These are phyloP conservation scores for Lachnellula willkommii DNA, from an alignment of 2,329 filamentous ascomycete species.

Conservation along the genomic window DNA sequence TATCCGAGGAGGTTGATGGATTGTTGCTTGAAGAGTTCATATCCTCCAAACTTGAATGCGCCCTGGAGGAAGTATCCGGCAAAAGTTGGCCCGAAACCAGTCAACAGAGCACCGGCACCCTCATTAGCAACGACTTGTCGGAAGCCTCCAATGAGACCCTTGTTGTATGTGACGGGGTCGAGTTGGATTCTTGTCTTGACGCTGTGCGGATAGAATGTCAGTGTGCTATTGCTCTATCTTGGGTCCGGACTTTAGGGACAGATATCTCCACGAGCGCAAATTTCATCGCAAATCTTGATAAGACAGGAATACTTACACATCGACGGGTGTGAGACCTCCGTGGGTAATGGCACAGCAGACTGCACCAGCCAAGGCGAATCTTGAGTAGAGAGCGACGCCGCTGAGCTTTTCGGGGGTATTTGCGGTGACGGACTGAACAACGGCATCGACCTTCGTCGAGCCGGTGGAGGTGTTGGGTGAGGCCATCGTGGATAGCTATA, in stretches of 20 bases:
- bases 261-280: neutral
- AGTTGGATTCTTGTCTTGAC: slow-evolving; percentile 96
- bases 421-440: slow-evolving; percentile 28
- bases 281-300: neutral
- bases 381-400: slow-evolving; percentile 75
- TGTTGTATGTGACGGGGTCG: slow-evolving; percentile 84
- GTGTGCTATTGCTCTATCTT: slow-evolving; percentile 13
- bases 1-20: slow-evolving; percentile 74
- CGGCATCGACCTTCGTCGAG: slow-evolving; percentile 31
- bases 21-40: slow-evolving; percentile 96
- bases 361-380: slow-evolving; percentile 95
- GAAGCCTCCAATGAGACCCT: slow-evolving; percentile 80
- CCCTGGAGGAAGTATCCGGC: slow-evolving; percentile 93
- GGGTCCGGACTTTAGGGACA: slow-evolving; percentile 6
- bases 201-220: slow-evolving; percentile 43
- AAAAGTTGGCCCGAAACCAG: slow-evolving; percentile 77
- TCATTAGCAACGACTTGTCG: slow-evolving; percentile 77
- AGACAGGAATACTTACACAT: slow-evolving; percentile 73
- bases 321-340: slow-evolving; percentile 92
- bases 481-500: slow-evolving; percentile 22
- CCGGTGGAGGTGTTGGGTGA: slow-evolving; percentile 25
- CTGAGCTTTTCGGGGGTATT: slow-evolving; percentile 44
- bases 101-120: slow-evolving; percentile 80
- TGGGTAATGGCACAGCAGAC: slow-evolving; percentile 98
- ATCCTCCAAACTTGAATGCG: slow-evolving; percentile 89